Evolutionary conservation across 2,329 filamentous ascomycete genomes (phyloP), one percentile per base, ranked within the genome.

Genomic region (Thielaviopsis euricoi): DNA sequence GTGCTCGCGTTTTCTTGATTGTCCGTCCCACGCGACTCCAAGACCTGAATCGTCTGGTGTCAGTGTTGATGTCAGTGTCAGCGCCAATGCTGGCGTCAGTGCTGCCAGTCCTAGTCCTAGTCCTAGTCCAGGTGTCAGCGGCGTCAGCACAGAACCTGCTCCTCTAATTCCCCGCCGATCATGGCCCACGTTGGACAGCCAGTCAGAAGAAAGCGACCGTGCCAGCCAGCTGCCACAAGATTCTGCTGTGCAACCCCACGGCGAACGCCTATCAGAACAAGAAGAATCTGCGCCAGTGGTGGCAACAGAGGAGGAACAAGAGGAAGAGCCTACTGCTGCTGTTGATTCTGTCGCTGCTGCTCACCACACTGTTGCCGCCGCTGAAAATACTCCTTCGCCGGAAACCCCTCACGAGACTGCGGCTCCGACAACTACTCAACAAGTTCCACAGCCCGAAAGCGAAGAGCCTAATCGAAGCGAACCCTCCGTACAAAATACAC

Each of bases 1-100:
- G 64, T 76, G 74, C 63, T 69, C 69, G 12, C 70, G 70, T 52
- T 77, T 69, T 64, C 71, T 75, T 58, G 76, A 78, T 65, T 77
- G 75, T 50, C 75, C 75, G 33, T 71, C 73, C 3, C 75, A 78
- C 58, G 61, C 67, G 19, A 62, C 74, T 52, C 71, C 72, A 63
- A 69, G 75, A 55, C 64, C 63, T 17, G 37, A 43, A 7, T 43
- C 37, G 37, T 17, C 13, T 7, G 17, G 37, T n/a, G 37, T 15
- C 37, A 43, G 15, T 10, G 29, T 10, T 10, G 12, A 10, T 10
- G 29, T 10, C 29, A 33, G 5, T 33, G 29, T 10, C 29, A 6
- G 9, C 12, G 9, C 9, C 29, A 26, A 7, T 26, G 25, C 25
- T 7, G 7, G 25, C 7, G 25, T 7, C 25, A 26, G 25, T 26